These are phyloP conservation scores for Leavenworthia alabamica DNA, from an alignment of 345 rosid species.

Conservation along the genomic window DNA sequence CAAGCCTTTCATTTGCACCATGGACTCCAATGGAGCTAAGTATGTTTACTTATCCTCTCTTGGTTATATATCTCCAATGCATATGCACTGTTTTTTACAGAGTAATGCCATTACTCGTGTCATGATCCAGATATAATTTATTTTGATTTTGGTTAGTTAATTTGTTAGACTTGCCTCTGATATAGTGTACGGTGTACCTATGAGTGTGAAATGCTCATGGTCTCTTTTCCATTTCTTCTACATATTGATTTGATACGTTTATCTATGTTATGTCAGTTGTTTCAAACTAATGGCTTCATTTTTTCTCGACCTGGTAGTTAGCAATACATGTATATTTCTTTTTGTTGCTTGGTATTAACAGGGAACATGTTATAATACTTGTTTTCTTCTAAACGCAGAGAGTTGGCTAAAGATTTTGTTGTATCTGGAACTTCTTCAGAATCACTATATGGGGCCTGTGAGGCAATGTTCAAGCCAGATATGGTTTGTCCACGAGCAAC, in stretches of 20 bases:
- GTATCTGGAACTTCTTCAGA: constrained; percentile 94
- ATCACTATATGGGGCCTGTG: constrained; percentile 95
- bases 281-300: background rate
- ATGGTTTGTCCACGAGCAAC: constrained; percentile 53
- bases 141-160: background rate
- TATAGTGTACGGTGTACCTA: background rate
- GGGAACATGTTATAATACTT: background rate
- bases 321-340: background rate
- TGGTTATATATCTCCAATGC: background rate
- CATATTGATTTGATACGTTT: background rate
- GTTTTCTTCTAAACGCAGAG: constrained; percentile 40
- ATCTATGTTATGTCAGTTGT: background rate
- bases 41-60: constrained; percentile 35
- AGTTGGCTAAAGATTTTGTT: constrained; percentile 92
- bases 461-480: constrained; percentile 85
- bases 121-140: background rate
- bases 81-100: background rate
- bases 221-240: background rate
- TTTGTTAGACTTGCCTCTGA: background rate
- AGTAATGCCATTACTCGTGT: background rate
- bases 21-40: constrained; percentile 99
- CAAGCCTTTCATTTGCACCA: constrained; percentile 95
- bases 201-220: background rate
- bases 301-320: background rate
- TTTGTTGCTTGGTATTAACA: background rate